These are phyloP conservation scores for Leishmania lainsoni DNA, from an alignment of 208 protist genomes.

Conservation along the genomic window DNA sequence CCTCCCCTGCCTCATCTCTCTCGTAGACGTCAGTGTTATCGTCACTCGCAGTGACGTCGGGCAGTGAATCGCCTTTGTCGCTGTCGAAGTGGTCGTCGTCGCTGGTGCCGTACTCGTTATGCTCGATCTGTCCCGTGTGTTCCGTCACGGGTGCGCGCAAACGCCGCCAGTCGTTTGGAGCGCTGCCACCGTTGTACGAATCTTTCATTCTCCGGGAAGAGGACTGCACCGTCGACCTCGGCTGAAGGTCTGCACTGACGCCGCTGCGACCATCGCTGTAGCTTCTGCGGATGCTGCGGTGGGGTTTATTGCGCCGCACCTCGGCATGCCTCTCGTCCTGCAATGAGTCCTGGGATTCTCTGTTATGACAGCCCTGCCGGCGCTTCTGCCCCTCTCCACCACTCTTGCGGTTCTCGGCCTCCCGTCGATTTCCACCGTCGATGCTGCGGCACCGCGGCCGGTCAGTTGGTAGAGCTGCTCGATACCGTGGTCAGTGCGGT, in stretches of 20 bases:
- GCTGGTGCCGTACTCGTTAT: background rate
- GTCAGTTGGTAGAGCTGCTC: slow-evolving; percentile 61
- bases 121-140: background rate
- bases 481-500: slow-evolving; percentile 70
- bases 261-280: background rate
- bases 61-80: background rate
- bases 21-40: background rate
- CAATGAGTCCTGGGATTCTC: background rate
- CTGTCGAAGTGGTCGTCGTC: slow-evolving; percentile 2
- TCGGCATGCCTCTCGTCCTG: background rate
- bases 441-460: slow-evolving; percentile 9
- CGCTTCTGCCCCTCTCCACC: background rate
- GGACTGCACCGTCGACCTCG: background rate
- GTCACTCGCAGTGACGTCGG: background rate
- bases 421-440: background rate
- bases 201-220: background rate
- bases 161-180: background rate
- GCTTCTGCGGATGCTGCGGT: background rate
- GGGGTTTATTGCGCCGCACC: background rate
- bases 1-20: background rate
- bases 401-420: background rate
- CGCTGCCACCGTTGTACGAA: no score
- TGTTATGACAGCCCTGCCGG: background rate
- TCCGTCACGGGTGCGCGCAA: background rate
- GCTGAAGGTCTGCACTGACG: background rate